A percentile compares a stretch with the other conserved stretches of the same genome.
These are phyloP conservation scores for Rhizophagus prolifer DNA, from an alignment of 192 early-diverging fungal genomes.

Conservation along the genomic window DNA sequence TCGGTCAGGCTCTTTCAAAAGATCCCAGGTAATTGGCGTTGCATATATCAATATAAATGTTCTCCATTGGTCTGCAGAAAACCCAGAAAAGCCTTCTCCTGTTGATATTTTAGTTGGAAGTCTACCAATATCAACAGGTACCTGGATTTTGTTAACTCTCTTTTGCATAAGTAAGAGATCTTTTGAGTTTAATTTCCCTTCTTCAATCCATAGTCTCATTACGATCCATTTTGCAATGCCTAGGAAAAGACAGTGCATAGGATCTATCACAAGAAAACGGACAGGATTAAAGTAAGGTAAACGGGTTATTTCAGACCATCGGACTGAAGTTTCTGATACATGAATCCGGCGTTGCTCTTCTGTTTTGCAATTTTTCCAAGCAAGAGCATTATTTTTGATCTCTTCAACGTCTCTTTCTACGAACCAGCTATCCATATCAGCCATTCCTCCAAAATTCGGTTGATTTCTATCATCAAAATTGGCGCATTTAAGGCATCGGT, in stretches of 20 bases:
- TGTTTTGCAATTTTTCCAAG: too few species aligned
- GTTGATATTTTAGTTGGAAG: too few species aligned
- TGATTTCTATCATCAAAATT: too few species aligned
- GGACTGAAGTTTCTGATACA: background rate
- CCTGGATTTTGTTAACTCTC: background rate
- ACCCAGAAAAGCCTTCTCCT: too few species aligned
- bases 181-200: background rate
- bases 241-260: background rate
- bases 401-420: too few species aligned
- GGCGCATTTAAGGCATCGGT: too few species aligned
- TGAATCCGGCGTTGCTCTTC: background rate
- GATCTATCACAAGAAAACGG: background rate
- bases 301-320: background rate
- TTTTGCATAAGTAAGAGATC: background rate
- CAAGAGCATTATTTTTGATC: too few species aligned
- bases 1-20: background rate
- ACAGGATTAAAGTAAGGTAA: background rate
- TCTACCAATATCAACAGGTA: too few species aligned
- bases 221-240: background rate
- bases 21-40: background rate
- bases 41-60: background rate
- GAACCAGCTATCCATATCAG: too few species aligned
- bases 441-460: too few species aligned
- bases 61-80: background rate
- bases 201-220: background rate